A percentile compares a stretch with the other conserved stretches of the same genome.
Conservation (phyloP, 306 rosid genomes). For the Crotalaria pallida region DNA sequence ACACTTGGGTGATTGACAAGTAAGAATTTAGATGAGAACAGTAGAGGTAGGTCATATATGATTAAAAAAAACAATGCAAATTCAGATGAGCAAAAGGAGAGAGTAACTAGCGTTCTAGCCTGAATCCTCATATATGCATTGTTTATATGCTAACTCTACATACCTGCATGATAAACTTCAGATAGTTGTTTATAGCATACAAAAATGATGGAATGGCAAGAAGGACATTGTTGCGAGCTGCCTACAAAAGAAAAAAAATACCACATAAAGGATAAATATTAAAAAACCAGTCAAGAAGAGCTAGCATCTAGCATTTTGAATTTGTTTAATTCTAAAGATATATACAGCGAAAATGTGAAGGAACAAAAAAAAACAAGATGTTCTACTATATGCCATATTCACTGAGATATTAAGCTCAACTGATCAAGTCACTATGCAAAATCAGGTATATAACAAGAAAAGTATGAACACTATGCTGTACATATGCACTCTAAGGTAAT, state of each 20-base stretch:
- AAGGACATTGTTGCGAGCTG: constrained; percentile 92
- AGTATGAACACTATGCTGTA: neutral
- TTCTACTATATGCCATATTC: neutral
- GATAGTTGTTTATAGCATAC: constrained; percentile 93
- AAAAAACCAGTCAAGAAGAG: neutral
- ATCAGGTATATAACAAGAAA: neutral
- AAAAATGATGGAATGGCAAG: constrained; percentile 96
- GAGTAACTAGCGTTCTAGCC: constrained; percentile 1
- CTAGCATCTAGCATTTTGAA: neutral
- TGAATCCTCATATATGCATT: constrained; percentile 9
- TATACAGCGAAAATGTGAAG: neutral
- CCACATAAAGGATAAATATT: constrained; percentile 18
- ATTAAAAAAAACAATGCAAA: too few relatives aligned
- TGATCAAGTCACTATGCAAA: neutral
- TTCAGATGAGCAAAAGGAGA: too few relatives aligned
- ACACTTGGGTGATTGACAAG: neutral
- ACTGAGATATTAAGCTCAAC: neutral
- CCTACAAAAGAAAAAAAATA: constrained; percentile 49
- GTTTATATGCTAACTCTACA: constrained; percentile 3
- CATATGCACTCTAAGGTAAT: too few relatives aligned
- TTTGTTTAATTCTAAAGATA: neutral
- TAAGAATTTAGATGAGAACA: neutral
- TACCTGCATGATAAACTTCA: constrained; percentile 99
- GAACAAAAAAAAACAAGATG: neutral
- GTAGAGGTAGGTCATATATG: too few relatives aligned